Evolutionary conservation across 2,329 filamentous ascomycete genomes (phyloP), one percentile per base, ranked within the genome.

Genomic region (Colletotrichum camelliae): DNA sequence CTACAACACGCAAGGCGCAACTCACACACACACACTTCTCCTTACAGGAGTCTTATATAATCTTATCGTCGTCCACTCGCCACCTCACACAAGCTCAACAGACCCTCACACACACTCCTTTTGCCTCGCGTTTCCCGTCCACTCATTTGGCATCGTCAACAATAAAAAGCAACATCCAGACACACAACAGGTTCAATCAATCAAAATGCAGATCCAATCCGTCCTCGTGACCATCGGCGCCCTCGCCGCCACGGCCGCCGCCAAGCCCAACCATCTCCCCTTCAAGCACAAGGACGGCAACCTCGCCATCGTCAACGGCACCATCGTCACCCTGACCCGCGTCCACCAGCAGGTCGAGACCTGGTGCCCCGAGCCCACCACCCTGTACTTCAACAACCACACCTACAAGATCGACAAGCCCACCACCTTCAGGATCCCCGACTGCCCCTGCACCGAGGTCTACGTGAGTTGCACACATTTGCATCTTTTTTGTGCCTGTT

Each of bases 401-500:
- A 85, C 85, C 65, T 92, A 90, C 86, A 88, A 88, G 64, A 87
- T 91, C 79, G 89, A 88, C 68, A 85, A 87, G 81, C 87, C 91
- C 76, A 84, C 89, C 79, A 89, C 88, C 71, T 83, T 92, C 78
- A 91, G 89, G 80, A 87, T 93, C 72, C 87, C 85, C 48, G 84
- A 90, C 81, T 91, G 89, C 83, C 88, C 88, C 74, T 90, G 89
- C 85, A 89, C 88, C 60, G 52, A 70, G 66, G 48, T 66, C 15
- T 76, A 62, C 27, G 76, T 77, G 55, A 70, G 76, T 70, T 43
- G 29, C 29, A 6, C 29, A 6, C 29, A 7, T 43, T 1, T 15
- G 3, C 16, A 9, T 24, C 24, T 24, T 24, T 24, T 24, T 24
- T 24, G 24, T 35, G 18, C 57, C 62, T 18, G 27, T 35, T 33